phyloP scores from a whole-genome alignment of 2,329 filamentous ascomycete genomes.

The Clarireedia paspali region DNA sequence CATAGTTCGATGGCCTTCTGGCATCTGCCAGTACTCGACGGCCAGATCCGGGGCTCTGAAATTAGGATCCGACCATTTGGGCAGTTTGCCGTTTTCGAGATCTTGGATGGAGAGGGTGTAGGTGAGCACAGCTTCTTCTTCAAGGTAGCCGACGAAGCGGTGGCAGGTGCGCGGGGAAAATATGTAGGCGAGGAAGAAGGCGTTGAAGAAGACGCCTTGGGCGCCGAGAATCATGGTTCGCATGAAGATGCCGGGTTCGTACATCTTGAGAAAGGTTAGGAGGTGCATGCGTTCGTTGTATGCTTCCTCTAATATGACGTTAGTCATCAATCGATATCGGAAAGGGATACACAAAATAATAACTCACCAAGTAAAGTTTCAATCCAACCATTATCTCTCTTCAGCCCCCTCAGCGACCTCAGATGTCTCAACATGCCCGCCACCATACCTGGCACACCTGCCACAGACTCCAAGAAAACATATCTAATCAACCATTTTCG shows the following conservation, averaged over 20 bases:
- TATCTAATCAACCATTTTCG: slow-evolving; percentile 85
- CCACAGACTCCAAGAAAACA: slow-evolving; percentile 90
- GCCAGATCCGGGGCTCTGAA: slow-evolving; percentile 83
- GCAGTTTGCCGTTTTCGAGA: slow-evolving; percentile 75
- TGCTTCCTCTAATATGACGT: slow-evolving; percentile 54
- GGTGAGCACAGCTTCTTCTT: slow-evolving; percentile 94
- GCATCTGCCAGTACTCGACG: slow-evolving; percentile 89
- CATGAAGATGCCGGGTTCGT: slow-evolving; percentile 76
- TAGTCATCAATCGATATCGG: slow-evolving; percentile 38
- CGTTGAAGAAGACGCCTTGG: slow-evolving; percentile 95
- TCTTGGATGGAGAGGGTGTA: slow-evolving; percentile 87
- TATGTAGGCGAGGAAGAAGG: slow-evolving; percentile 83
- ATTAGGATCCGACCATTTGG: slow-evolving; percentile 64
- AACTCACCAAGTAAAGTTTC: slow-evolving; percentile 68
- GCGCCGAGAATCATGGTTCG: slow-evolving; percentile 83
- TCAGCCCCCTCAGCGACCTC: slow-evolving; percentile 73
- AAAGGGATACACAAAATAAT: neutral
- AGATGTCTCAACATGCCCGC: slow-evolving; percentile 90
- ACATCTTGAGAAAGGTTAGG: slow-evolving; percentile 87
- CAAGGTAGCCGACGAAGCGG: slow-evolving; percentile 92
- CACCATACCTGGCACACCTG: slow-evolving; percentile 94
- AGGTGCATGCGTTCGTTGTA: slow-evolving; percentile 95
- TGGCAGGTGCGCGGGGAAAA: slow-evolving; percentile 82
- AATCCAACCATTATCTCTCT: slow-evolving; percentile 94
- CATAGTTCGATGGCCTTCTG: slow-evolving; percentile 75